These are phyloP conservation scores for Claviceps citrina DNA, from an alignment of 2,329 filamentous ascomycete species.

Conservation along the genomic window DNA sequence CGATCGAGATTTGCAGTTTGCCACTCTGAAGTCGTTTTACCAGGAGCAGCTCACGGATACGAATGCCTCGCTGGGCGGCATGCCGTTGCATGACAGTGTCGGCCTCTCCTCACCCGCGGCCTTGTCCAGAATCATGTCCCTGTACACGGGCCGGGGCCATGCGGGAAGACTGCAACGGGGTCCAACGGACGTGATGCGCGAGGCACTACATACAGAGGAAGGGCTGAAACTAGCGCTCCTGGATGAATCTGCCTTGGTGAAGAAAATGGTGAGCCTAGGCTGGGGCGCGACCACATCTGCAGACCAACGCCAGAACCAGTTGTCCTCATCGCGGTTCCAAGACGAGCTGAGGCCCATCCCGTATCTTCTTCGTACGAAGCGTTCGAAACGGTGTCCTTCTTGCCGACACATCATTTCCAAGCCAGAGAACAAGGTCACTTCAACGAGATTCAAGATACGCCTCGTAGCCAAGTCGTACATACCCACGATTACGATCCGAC, in stretches of 20 bases:
- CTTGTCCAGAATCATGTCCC: constrained; percentile 75
- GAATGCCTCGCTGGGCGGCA: constrained; percentile 33
- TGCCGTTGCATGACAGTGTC: constrained; percentile 22
- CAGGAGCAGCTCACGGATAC: constrained; percentile 57
- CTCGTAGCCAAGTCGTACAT: constrained; percentile 81
- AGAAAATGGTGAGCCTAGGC: constrained; percentile 40
- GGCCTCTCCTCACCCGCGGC: constrained; percentile 65
- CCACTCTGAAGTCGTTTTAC: constrained; percentile 66
- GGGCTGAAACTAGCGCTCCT: constrained; percentile 51
- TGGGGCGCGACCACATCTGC: constrained; percentile 46
- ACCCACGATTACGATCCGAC: constrained; percentile 61
- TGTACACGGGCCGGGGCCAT: constrained; percentile 57
- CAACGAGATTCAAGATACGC: constrained; percentile 82
- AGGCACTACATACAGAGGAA: constrained; percentile 55
- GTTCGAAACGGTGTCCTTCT: constrained; percentile 79
- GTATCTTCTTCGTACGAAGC: constrained; percentile 74
- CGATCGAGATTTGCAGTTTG: constrained; percentile 55
- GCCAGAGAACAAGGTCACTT: constrained; percentile 78
- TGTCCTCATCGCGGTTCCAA: constrained; percentile 46
- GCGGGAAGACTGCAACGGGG: constrained; percentile 49
- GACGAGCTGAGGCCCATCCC: constrained; percentile 68
- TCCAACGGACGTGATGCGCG: constrained; percentile 62
- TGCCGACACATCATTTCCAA: constrained; percentile 94
- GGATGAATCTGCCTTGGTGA: constrained; percentile 46
- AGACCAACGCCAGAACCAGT: constrained; percentile 33